Evolutionary conservation across 176 grass and related monocot genomes (phyloP), one percentile per base, ranked within the genome.

Genomic region (Dendrocalamus sinicus): DNA sequence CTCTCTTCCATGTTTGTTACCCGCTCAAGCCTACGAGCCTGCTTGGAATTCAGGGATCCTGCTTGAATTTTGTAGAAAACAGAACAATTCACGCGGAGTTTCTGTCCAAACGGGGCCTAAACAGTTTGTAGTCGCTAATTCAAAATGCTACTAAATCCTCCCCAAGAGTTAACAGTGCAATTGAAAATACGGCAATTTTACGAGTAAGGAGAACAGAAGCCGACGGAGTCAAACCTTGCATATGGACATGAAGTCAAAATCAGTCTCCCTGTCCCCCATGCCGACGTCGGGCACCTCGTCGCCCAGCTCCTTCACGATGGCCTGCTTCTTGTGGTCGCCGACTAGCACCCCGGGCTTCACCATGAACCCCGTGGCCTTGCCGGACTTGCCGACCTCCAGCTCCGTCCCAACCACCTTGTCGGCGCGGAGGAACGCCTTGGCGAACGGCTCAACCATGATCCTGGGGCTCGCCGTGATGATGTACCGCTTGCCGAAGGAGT

Each of bases 181-280:
- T 0, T 44, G 4, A 46, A 51, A 72, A 14, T 35, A 47, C 9
- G 15, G 24, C 8, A 79, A 43, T 30, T 37, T 8, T 19, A 53
- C 62, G 8, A 66, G 16, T 20, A 64, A 48, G 12, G 15, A 26
- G 1, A 8, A 4, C 12, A 26, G 12, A 57, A 52, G 43, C 2
- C 2, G 19, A 1, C 9, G 28, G 44, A 52, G 28, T 48, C 86
- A 59, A 75, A 94, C 94, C 94, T 97, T 94, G 94, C 94, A 97
- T 13, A 97, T 73, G 76, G 92, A 94, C 94, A 97, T 97, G 92
- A 97, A 97, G 75, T 92, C 80, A 24, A 90, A 94, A 65, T 97
- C 94, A 2, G 90, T 94, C 40, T 89, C 90, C 77, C 94, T 84
- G 75, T 97, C 94, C 15, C 94, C 94, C 83, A 97, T 78, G 35